These are phyloP conservation scores for Tulasnella sp. DNA, from an alignment of 768 basidiomycete genomes.

Conservation along the genomic window DNA sequence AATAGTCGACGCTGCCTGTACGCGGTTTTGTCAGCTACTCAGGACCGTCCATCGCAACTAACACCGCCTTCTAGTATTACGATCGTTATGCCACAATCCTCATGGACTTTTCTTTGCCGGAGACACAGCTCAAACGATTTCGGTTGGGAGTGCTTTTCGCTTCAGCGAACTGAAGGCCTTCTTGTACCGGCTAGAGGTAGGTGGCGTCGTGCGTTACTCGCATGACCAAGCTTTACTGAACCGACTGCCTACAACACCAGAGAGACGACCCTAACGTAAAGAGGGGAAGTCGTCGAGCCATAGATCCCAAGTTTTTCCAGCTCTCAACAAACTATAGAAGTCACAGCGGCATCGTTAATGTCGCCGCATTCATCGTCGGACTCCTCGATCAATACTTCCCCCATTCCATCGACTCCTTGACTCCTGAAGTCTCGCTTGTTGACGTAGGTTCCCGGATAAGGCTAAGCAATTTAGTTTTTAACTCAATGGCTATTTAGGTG, in stretches of 20 bases:
- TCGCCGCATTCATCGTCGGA: slow-evolving; percentile 66
- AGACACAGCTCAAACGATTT: slow-evolving; percentile 79
- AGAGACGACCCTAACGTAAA: slow-evolving; percentile 22
- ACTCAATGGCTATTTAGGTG: background rate
- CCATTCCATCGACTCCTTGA: slow-evolving; percentile 62
- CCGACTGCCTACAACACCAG: background rate
- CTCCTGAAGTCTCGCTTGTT: slow-evolving; percentile 56
- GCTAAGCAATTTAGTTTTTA: no score
- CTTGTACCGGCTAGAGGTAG: slow-evolving; percentile 63
- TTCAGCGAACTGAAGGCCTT: slow-evolving; percentile 75
- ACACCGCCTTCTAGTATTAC: slow-evolving; percentile 52
- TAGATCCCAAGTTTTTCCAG: slow-evolving; percentile 50
- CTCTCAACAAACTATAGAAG: slow-evolving; percentile 70
- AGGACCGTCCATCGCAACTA: background rate
- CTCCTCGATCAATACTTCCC: slow-evolving; percentile 66
- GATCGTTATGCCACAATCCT: slow-evolving; percentile 63
- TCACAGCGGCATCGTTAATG: slow-evolving; percentile 73
- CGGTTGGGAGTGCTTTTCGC: slow-evolving; percentile 69
- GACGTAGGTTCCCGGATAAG: background rate
- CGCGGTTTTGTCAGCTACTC: slow-evolving; percentile 35
- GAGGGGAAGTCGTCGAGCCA: slow-evolving; percentile 20
- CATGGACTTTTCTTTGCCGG: slow-evolving; percentile 81
- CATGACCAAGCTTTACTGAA: background rate
- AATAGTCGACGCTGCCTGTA: slow-evolving; percentile 64
- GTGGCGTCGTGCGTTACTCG: no score